Evolutionary conservation across 148 eudicot species (phyloP).

Genomic region (Pharnaceum exiguum): DNA sequence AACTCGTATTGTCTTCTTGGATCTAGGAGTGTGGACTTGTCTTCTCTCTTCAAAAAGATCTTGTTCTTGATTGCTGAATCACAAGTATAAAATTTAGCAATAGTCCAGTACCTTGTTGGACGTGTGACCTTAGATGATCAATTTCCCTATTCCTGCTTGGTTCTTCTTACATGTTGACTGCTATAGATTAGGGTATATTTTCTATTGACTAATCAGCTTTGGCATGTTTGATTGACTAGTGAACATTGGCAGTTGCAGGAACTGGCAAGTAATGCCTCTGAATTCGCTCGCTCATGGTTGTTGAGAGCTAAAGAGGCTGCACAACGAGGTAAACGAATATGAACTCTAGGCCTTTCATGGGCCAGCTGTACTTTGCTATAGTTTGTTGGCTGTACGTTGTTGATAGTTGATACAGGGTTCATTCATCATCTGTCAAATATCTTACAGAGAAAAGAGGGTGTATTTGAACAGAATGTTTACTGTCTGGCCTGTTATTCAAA

Average conservation of each 20-base stretch:
- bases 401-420: background rate
- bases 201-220: too few relatives aligned
- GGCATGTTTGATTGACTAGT: slow-evolving; percentile 7
- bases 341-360: background rate
- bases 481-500: background rate
- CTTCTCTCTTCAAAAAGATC: too few relatives aligned
- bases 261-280: slow-evolving; percentile 50
- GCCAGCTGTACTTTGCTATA: background rate
- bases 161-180: too few relatives aligned
- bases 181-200: slow-evolving; percentile 2
- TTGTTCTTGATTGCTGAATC: too few relatives aligned
- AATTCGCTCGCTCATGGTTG: slow-evolving; percentile 61
- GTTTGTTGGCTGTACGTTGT: background rate
- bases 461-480: too few relatives aligned
- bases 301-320: slow-evolving; percentile 62
- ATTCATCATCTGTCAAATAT: background rate
- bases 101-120: too few relatives aligned
- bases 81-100: too few relatives aligned
- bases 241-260: slow-evolving; percentile 48
- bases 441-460: too few relatives aligned
- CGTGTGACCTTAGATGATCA: too few relatives aligned
- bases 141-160: too few relatives aligned
- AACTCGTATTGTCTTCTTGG: too few relatives aligned
- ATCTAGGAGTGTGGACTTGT: too few relatives aligned
- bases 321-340: slow-evolving; percentile 43